Percentiles rank a stretch among this genome's conserved stretches.
Evolutionary conservation across 768 basidiomycete species (phyloP).

Genomic region (Pleurotus salmoneostramineus): DNA sequence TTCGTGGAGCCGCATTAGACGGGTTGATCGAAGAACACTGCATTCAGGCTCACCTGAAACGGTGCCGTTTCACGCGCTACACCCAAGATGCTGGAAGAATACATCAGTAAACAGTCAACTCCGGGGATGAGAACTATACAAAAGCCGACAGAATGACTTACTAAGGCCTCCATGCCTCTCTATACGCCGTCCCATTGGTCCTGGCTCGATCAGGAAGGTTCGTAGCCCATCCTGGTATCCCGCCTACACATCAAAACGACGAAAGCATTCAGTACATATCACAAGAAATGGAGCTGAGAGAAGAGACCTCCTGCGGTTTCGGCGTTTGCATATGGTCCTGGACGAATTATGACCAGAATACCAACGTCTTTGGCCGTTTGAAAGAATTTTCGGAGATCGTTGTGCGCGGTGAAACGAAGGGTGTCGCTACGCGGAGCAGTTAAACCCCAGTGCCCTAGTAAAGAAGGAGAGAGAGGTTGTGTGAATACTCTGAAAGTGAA

Average conservation of each 20-base stretch:
- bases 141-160: slow-evolving; percentile 10
- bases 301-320: slow-evolving; percentile 66
- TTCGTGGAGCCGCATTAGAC: slow-evolving; percentile 17
- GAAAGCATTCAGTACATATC: not conserved
- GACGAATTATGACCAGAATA: slow-evolving; percentile 62
- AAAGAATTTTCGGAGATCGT: slow-evolving; percentile 53
- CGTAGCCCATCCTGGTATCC: slow-evolving; percentile 46
- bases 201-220: slow-evolving; percentile 50
- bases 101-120: too few species aligned
- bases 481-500: slow-evolving; percentile 30
- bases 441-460: slow-evolving; percentile 59
- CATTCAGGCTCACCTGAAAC: slow-evolving; percentile 28
- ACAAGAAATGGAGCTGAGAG: too few species aligned
- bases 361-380: slow-evolving; percentile 60
- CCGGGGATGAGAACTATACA: too few species aligned
- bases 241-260: slow-evolving; percentile 16
- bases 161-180: slow-evolving; percentile 47
- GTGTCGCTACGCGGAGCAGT: slow-evolving; percentile 56
- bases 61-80: slow-evolving; percentile 28
- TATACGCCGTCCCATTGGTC: slow-evolving; percentile 56
- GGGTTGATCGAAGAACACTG: slow-evolving; percentile 17
- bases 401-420: slow-evolving; percentile 56
- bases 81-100: slow-evolving; percentile 15
- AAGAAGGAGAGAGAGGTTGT: slow-evolving; percentile 17
- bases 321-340: slow-evolving; percentile 62